phyloP scores from a whole-genome alignment of 441 rosid species.

The Erysimum cheiri region DNA sequence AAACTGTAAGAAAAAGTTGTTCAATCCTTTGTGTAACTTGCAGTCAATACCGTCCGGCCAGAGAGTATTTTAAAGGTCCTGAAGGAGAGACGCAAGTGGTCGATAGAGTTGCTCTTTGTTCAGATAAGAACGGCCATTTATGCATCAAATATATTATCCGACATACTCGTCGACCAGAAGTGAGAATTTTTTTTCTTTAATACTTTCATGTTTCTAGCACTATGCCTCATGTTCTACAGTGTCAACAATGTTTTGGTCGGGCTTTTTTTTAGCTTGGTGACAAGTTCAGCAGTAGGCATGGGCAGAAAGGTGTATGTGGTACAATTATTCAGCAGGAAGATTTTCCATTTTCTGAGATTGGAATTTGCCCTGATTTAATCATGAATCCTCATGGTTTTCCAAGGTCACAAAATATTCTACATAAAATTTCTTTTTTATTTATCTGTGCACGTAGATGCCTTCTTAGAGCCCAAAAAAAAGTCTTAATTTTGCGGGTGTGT shows the following conservation, averaged over 20 bases:
- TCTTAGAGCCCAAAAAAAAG: constrained; percentile 9
- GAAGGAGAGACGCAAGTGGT: constrained; percentile 87
- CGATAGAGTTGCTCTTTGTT: constrained; percentile 82
- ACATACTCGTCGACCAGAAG: constrained; percentile 98
- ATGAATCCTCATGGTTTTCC: constrained; percentile 99
- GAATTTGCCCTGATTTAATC: constrained; percentile 95
- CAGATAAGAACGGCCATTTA: constrained; percentile 56
- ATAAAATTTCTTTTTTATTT: constrained; percentile 2
- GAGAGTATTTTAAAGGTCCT: constrained; percentile 64
- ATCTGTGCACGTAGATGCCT: constrained; percentile 18
- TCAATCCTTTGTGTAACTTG: constrained; percentile 36
- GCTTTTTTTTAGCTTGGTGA: constrained; percentile 74
- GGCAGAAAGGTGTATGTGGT: constrained; percentile 99
- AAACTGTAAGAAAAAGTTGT: neutral
- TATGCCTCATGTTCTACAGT: constrained; percentile 26
- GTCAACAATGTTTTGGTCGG: constrained; percentile 17
- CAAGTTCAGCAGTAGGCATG: constrained; percentile 98
- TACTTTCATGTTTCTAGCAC: constrained; percentile 16
- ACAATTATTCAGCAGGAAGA: constrained; percentile 95
- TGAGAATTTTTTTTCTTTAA: constrained; percentile 38
- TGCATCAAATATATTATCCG: constrained; percentile 79
- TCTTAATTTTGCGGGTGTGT: constrained; percentile 13
- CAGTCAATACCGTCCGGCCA: constrained; percentile 70
- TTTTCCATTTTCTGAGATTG: constrained; percentile 95
- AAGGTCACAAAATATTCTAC: constrained; percentile 54